Evolutionary conservation across 2,329 filamentous ascomycete genomes (phyloP).

Genomic region (Colletotrichum chlorophyti): DNA sequence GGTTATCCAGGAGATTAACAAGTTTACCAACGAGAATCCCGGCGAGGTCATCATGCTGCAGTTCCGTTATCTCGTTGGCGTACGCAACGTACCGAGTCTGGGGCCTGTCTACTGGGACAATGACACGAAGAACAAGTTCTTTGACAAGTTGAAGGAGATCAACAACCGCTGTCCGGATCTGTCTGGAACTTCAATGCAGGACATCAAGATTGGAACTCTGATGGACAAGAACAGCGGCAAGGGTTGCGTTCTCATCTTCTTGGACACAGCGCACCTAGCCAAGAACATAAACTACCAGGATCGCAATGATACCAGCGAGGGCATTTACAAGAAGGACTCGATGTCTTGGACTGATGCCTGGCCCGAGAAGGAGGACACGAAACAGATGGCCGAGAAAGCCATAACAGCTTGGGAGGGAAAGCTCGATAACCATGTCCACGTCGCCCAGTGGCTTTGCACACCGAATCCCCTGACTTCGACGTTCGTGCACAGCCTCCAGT

Average conservation of each 20-base stretch:
- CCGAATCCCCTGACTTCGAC: constrained; percentile 36
- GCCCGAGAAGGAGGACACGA: constrained; percentile 37
- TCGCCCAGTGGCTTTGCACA: constrained; percentile 41
- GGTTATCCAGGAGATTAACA: constrained; percentile 51
- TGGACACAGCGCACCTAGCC: constrained; percentile 33
- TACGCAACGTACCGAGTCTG: constrained; percentile 41
- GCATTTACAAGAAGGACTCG: constrained; percentile 37
- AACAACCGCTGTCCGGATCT: constrained; percentile 46
- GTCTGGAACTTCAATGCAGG: constrained; percentile 29
- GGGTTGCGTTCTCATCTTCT: constrained; percentile 42
- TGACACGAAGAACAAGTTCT: constrained; percentile 49
- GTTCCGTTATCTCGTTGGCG: constrained; percentile 48
- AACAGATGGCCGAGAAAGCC: constrained; percentile 32
- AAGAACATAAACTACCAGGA: constrained; percentile 10
- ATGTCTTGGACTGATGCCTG: constrained; percentile 38
- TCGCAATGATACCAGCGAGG: constrained; percentile 34
- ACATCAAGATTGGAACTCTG: constrained; percentile 37
- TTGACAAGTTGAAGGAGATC: constrained; percentile 46
- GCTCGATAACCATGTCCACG: constrained; percentile 35
- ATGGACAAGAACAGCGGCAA: constrained; percentile 40
- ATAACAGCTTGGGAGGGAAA: constrained; percentile 1
- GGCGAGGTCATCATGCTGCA: constrained; percentile 54
- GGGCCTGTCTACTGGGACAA: constrained; percentile 42
- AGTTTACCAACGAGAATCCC: constrained; percentile 49
- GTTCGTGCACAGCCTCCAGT: constrained; percentile 33